These are phyloP conservation scores for Dissophora globulifera DNA, from an alignment of 192 early-diverging fungal genomes.

Conservation along the genomic window DNA sequence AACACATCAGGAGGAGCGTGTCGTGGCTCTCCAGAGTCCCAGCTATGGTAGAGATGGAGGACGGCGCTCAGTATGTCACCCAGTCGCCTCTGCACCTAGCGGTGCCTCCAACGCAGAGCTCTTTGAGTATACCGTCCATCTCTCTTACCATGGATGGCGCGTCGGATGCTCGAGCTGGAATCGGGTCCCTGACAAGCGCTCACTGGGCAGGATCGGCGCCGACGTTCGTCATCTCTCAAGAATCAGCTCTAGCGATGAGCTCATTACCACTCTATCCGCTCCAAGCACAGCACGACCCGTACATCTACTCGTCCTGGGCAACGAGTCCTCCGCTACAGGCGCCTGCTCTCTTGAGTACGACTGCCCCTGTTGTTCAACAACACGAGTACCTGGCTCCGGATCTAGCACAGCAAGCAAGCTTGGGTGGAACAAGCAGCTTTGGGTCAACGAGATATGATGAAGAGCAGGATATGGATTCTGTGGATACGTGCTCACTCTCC, in stretches of 20 bases:
- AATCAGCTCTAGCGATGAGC: too few relatives aligned
- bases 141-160: neutral
- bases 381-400: constrained; percentile 5
- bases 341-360: neutral
- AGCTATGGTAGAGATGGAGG: constrained; percentile 16
- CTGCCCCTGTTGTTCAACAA: neutral
- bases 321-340: constrained; percentile 1
- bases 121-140: constrained; percentile 6
- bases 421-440: constrained; percentile 13
- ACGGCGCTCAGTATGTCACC: constrained; percentile 5
- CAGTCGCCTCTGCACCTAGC: constrained; percentile 3
- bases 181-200: neutral
- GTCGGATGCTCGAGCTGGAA: constrained; percentile 8
- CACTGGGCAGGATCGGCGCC: neutral
- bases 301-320: constrained; percentile 19
- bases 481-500: constrained; percentile 42
- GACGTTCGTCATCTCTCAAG: neutral
- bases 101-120: neutral
- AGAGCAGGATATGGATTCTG: constrained; percentile 50
- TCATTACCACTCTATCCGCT: neutral
- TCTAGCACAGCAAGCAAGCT: neutral
- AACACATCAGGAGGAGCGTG: constrained; percentile 2
- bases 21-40: constrained; percentile 10
- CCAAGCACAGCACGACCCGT: constrained; percentile 2
- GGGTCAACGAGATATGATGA: constrained; percentile 41